Evolutionary conservation across 2,329 filamentous ascomycete genomes (phyloP), one percentile per base, ranked within the genome.

Genomic region (Scedosporium minutisporum): DNA sequence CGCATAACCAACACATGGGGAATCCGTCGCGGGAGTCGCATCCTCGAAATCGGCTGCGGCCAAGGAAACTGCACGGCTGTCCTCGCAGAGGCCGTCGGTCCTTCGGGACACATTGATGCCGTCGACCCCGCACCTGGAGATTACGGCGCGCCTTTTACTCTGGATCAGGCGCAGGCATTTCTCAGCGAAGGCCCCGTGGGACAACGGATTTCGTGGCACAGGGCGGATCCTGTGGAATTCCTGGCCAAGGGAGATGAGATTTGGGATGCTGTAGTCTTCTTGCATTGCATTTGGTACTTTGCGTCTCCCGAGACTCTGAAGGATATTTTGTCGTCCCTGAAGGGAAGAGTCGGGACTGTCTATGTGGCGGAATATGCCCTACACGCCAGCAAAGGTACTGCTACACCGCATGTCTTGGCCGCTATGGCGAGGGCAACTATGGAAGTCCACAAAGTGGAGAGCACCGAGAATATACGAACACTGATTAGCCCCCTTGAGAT

Each of bases 21-120:
- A 25, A 72, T 78, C 62, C 21, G 63, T 1, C 69, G 73, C 0
- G 77, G 77, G 64, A 73, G 74, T 29, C 75, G 73, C 3, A 69
- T 85, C 6, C 75, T 87, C 1, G 84, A 86, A 68, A 69, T 87
- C 44, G 83, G 83, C 59, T 86, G 83, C 69, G 84, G 83, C 1
- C 84, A 86, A 66, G 84, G 83, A 2, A 82, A 82, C 64, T 80
- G 78, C 66, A 85, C 84, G 1, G 74, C 78, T 10, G 79, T 78
- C 2, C 76, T 86, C 18, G 83, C 83, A 57, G 68, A 75, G 66
- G 75, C 68, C 21, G 76, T 82, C 1, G 77, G 79, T 2, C 67
- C 74, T 12, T 33, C 70, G 0, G 80, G 82, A 0, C 71, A 71
- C 57, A 72, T 85, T 14, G 77, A 78, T 60, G 82, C 80, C 4